Conservation (phyloP, 2,329 filamentous ascomycete species). For the Lasiodiplodia gonubiensis region DNA sequence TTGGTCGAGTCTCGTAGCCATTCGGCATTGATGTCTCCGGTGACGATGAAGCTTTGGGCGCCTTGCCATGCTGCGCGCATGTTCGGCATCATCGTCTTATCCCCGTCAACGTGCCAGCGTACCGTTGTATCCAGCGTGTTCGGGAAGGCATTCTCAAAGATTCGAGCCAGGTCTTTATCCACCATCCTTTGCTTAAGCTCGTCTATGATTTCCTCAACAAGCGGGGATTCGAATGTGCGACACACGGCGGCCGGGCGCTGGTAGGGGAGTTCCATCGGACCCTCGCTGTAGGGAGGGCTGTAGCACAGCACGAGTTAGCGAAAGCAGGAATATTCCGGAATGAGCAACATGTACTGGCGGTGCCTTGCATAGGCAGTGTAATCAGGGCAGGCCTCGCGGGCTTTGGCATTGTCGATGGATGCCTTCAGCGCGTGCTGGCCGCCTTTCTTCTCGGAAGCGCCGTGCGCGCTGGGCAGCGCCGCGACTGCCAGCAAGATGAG, state of each 20-base stretch:
- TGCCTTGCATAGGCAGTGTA: constrained; percentile 66
- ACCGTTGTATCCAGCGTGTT: constrained; percentile 91
- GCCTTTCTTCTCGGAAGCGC: constrained; percentile 8
- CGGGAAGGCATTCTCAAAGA: constrained; percentile 96
- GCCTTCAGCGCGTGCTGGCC: constrained; percentile 23
- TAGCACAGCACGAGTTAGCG: constrained; percentile 29
- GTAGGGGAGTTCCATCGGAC: constrained; percentile 79
- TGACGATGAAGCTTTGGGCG: constrained; percentile 90
- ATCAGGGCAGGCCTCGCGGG: constrained; percentile 65
- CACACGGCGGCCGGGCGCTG: constrained; percentile 82
- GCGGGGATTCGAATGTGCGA: constrained; percentile 84
- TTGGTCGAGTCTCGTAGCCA: constrained; percentile 94
- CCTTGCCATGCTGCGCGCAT: constrained; percentile 68
- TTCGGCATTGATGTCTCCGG: constrained; percentile 89
- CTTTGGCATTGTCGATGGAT: constrained; percentile 3
- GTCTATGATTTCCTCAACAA: constrained; percentile 86
- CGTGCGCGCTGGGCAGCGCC: constrained; percentile 16
- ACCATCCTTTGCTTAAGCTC: constrained; percentile 80
- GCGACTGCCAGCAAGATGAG: constrained; percentile 2
- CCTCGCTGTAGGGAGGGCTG: constrained; percentile 79
- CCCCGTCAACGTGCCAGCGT: constrained; percentile 77
- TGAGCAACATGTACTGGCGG: constrained; percentile 60
- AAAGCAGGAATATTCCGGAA: constrained; percentile 30
- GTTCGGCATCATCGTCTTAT: constrained; percentile 38
- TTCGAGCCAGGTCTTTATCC: constrained; percentile 83